Percentiles rank a stretch among this genome's conserved stretches.
These are phyloP conservation scores for Leucocoprinus leucothites DNA, from an alignment of 768 basidiomycete genomes.

Conservation along the genomic window DNA sequence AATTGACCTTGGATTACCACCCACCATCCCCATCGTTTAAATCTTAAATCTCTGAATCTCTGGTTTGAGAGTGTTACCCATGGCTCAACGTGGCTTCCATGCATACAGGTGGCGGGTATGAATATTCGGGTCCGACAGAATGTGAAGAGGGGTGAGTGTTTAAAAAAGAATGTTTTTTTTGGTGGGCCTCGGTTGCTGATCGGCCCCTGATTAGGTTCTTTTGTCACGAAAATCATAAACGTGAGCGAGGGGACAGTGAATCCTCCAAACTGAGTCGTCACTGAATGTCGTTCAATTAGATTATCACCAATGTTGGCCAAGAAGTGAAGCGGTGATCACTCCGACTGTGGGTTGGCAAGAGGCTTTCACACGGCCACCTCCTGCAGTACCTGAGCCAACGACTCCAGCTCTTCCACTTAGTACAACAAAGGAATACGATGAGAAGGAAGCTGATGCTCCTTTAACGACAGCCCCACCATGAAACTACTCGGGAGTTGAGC, in stretches of 20 bases:
- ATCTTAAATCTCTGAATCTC: no score
- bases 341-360: neutral
- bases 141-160: constrained; percentile 10
- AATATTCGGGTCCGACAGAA: constrained; percentile 10
- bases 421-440: neutral
- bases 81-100: neutral
- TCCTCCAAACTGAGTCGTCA: neutral
- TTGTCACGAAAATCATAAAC: neutral
- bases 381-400: constrained; percentile 1
- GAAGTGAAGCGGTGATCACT: neutral
- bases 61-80: no score
- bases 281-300: neutral
- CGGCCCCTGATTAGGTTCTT: neutral
- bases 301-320: neutral
- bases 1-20: no score
- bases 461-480: neutral
- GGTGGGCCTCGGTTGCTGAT: neutral
- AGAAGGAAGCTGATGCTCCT: neutral
- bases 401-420: constrained; percentile 1
- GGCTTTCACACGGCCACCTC: neutral
- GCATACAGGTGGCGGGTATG: constrained; percentile 7
- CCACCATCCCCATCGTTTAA: no score
- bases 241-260: neutral
- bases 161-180: neutral
- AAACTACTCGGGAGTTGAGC: neutral